Evolutionary conservation across 2,329 filamentous ascomycete species (phyloP).

Genomic region (Ophiocordyceps unilateralis): DNA sequence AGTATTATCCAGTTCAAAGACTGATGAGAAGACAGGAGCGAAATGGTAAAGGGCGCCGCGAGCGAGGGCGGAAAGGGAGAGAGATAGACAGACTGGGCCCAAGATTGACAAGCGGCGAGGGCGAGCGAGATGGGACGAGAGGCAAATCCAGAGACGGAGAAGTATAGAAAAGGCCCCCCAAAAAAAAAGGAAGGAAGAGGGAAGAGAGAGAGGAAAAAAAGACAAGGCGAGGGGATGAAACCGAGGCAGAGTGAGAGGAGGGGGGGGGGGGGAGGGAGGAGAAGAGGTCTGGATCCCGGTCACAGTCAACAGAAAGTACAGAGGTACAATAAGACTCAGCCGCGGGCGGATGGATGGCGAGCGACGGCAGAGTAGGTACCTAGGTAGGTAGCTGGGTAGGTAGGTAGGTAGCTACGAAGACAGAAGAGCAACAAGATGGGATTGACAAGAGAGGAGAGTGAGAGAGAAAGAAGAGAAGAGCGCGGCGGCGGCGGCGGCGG

Average conservation of each 20-base stretch:
- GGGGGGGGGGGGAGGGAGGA: not conserved
- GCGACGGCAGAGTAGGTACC: not conserved
- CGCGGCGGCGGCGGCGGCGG: too few relatives aligned
- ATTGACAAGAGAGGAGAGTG: too few relatives aligned
- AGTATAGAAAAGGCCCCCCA: not conserved
- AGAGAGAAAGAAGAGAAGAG: too few relatives aligned
- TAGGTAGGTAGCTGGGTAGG: too few relatives aligned
- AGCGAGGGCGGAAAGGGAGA: too few relatives aligned
- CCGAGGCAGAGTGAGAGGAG: not conserved
- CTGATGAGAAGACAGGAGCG: too few relatives aligned
- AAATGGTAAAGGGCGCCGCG: too few relatives aligned
- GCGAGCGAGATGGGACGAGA: not conserved
- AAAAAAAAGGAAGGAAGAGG: not conserved
- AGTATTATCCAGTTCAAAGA: too few relatives aligned
- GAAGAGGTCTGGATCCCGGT: not conserved
- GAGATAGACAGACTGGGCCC: too few relatives aligned
- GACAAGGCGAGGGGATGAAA: constrained; percentile 1
- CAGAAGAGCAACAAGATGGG: too few relatives aligned
- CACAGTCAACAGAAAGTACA: not conserved
- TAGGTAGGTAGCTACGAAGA: too few relatives aligned
- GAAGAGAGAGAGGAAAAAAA: not conserved
- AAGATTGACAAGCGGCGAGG: not conserved
- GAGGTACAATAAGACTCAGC: not conserved
- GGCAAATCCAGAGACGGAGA: not conserved
- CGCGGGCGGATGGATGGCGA: not conserved